Base-by-base conservation (phyloP, 805 yeast genomes). In the Candida broadrunensis region DNA sequence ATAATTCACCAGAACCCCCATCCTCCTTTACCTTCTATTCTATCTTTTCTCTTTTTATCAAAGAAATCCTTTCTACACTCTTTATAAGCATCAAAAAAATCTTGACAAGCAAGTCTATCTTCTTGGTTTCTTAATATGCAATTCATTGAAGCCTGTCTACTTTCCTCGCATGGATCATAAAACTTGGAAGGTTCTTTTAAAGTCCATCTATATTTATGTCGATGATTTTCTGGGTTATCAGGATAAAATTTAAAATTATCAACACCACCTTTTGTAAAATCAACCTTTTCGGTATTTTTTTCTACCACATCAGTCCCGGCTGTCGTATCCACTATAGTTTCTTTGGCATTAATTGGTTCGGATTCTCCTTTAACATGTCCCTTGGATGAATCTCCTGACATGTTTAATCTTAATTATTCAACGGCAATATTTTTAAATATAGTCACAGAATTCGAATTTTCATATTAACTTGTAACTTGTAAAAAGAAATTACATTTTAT, bases 81-180 rank as follows among this genome's bases (percentile, higher is more conserved):
- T 44, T 91, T 73, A 59, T 91, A 91, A 0, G 97, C 97, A 52
- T 83, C 88, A 60, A 91, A 93, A 56, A 87, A 91, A 44, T 85
- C 95, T 46, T 69, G 60, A 65, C 78, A 69, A 83, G 88, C 64
- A 62, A 73, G 39, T 71, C 80, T 55, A 56, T 80, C 69, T 72
- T 78, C 70, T 78, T 88, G 70, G 56, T 90, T 87, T 37, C 85
- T 62, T 51, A 88, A 91, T 60, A 91, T 69, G 54, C 99, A 91
- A 48, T 77, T 78, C 49, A 89, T 70, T 33, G 96, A 86, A 81
- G 95, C 91, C 57, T 81, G 82, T 8, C 97, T 75, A 27, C 93
- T 82, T 55, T 89, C 93, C 35, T 82, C 85, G 62, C 99, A 91
- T 0, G 99, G 99, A 58, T 91, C 97, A 55, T 85, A 91, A 61